Conservation (phyloP, 2,329 filamentous ascomycete genomes). For the Xylariaceae sp. region DNA sequence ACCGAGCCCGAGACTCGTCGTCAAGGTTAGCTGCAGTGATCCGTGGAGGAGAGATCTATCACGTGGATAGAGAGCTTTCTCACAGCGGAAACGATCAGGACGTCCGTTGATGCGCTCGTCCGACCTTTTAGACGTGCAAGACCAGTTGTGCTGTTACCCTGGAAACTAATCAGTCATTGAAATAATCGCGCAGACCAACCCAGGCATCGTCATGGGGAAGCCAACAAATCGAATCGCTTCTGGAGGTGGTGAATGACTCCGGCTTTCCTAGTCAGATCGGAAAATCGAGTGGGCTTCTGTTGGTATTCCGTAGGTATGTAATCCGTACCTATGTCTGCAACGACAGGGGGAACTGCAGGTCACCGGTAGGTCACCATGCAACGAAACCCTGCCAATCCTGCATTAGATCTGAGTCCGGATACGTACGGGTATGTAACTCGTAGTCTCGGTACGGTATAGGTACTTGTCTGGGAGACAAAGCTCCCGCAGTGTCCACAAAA, state of each 20-base stretch:
- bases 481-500: no score
- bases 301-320: background rate
- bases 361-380: background rate
- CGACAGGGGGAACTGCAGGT: background rate
- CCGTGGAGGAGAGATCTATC: background rate
- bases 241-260: no score
- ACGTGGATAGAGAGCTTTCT: background rate
- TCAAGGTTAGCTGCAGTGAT: conserved; percentile 5
- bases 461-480: background rate
- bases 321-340: background rate
- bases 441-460: background rate
- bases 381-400: background rate
- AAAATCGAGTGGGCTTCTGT: no score
- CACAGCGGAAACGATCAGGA: background rate
- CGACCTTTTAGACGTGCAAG: background rate
- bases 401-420: background rate
- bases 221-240: no score
- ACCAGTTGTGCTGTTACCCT: background rate
- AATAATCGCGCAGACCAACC: background rate
- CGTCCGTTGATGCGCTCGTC: background rate
- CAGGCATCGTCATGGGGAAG: background rate
- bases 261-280: no score
- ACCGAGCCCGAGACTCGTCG: conserved; percentile 7
- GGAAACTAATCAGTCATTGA: background rate
- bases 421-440: background rate